Evolutionary conservation across 176 grass and related monocot species (phyloP), one percentile per base, ranked within the genome.

Genomic region (Oryza meridionalis): DNA sequence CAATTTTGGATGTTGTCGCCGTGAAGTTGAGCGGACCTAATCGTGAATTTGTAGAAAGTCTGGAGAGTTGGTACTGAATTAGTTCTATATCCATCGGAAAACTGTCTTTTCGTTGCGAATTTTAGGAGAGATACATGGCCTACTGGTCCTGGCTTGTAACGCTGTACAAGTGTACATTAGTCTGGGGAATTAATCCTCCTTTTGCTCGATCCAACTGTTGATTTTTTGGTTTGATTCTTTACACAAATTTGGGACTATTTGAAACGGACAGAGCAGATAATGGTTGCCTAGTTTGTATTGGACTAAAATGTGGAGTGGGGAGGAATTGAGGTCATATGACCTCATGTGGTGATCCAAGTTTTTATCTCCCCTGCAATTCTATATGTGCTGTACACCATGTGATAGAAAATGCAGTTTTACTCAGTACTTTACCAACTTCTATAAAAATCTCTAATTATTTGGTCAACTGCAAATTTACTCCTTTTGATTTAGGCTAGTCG

Each of bases 291-390:
- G 51, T 63, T 80, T 0, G 6, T 53, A 42, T 74, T 50, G 8
- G 47, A 42, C 16, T 45, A 14, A 75, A 77, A 44, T 17, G 51
- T 16, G 51, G 51, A 55, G 6, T 19, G 6, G 21, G 9, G 6
- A 58, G 65, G 1, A 46, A 27, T 35, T 40, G 67, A 16, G 27
- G 15, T 32, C 45, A 75, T 67, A 33, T 43, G 53, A 17, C 11
- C 53, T 70, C 31, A 9, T 37, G 62, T 50, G 16, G 29, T 77
- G 26, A 67, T 81, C 35, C 3, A 27, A 58, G 42, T 43, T 43
- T 43, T 43, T 43, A 15, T 32, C 35, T 70, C 37, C 27, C 70
- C 75, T 53, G 47, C 35, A 58, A 45, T 73, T 86, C 12, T 69
- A 21, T 11, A 11, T 24, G 19, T 22, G 11, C 58, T 24, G 19